Percentiles rank a stretch among this genome's conserved stretches.
These are phyloP conservation scores for Termitomyces sp. DNA, from an alignment of 1,284 basidiomycete genomes.

Conservation along the genomic window DNA sequence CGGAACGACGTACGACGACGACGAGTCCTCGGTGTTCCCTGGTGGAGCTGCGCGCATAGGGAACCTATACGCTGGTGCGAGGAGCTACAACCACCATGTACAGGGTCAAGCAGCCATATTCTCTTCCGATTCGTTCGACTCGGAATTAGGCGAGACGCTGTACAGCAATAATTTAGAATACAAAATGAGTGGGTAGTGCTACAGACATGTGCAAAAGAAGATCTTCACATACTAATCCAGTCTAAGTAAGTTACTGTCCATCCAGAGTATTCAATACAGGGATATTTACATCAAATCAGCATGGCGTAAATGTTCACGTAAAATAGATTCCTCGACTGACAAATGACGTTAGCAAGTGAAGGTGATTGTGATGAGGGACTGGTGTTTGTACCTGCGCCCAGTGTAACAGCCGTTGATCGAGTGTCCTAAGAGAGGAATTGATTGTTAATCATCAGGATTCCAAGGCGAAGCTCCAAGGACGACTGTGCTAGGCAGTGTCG, in stretches of 20 bases:
- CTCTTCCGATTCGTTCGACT: conserved; percentile 67
- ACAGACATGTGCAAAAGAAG: background rate
- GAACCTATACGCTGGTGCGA: conserved; percentile 41
- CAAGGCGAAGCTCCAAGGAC: conserved; percentile 5
- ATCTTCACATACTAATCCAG: conserved; percentile 10
- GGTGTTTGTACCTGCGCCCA: conserved; percentile 48
- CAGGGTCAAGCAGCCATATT: conserved; percentile 32
- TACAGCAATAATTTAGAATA: background rate
- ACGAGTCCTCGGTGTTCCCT: conserved; percentile 36
- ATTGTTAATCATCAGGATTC: conserved; percentile 2
- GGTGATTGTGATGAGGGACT: background rate
- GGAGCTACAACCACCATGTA: conserved; percentile 57
- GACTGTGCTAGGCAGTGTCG: conserved; percentile 4
- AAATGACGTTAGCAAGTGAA: background rate
- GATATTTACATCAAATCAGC: conserved; percentile 46
- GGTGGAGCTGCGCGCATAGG: conserved; percentile 42
- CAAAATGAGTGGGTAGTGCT: background rate
- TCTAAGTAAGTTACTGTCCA: conserved; percentile 10
- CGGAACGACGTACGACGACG: conserved; percentile 33
- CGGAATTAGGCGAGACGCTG: conserved; percentile 71
- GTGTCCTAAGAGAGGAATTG: conserved; percentile 47
- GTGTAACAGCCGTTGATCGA: conserved; percentile 59
- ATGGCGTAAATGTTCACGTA: conserved; percentile 47
- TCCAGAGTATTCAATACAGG: conserved; percentile 6
- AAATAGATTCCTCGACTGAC: conserved; percentile 47